Conservation (phyloP, 169 alveolate genomes). For the Plasmodium gonderi region DNA sequence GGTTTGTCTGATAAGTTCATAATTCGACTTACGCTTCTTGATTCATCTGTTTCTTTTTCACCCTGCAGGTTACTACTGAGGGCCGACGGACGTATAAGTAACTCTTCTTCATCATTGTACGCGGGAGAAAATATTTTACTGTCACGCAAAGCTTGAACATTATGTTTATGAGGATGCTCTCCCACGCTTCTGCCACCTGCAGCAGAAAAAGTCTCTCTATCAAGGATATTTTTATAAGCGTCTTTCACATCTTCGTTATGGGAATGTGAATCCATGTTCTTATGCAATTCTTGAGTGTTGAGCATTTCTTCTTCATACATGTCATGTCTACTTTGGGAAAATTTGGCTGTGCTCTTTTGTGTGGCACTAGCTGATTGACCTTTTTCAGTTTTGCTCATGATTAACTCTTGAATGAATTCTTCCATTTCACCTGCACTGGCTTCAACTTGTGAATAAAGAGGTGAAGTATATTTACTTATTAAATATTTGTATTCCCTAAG, state of each 20-base stretch:
- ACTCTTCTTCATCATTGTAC: not conserved
- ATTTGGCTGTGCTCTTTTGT: not conserved
- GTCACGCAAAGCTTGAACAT: too few species aligned
- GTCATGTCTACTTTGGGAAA: not conserved
- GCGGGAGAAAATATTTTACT: too few species aligned
- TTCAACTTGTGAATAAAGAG: constrained; percentile 35
- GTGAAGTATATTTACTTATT: constrained; percentile 60
- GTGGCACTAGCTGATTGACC: not conserved
- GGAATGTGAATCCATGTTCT: not conserved
- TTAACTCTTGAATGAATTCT: constrained; percentile 28
- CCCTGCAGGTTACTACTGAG: not conserved
- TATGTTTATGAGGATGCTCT: too few species aligned
- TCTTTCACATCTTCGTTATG: not conserved
- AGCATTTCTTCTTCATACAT: not conserved
- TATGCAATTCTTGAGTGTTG: not conserved
- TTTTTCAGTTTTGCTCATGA: constrained; percentile 18
- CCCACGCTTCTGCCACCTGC: too few species aligned
- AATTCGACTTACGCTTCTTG: not conserved
- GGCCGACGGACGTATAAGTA: not conserved
- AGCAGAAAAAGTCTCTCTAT: too few species aligned
- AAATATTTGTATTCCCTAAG: constrained; percentile 56
- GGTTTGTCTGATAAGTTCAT: not conserved
- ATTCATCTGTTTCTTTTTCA: not conserved
- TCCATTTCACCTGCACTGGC: constrained; percentile 38
- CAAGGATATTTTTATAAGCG: not conserved